phyloP scores from a whole-genome alignment of 768 basidiomycete genomes.

The Psilocybe subaeruginosa region DNA sequence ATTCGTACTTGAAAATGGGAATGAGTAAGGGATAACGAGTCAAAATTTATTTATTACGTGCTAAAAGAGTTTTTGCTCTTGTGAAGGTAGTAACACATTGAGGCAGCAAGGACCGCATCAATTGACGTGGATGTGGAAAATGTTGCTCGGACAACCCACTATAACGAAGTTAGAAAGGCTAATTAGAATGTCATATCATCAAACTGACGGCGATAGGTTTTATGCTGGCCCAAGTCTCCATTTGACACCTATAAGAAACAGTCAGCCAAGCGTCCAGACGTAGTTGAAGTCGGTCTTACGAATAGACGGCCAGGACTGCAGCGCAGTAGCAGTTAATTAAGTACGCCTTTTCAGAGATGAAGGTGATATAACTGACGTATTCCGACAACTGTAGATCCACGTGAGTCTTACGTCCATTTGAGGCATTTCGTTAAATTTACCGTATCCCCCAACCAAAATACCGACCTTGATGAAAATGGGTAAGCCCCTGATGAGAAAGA shows the following conservation, averaged over 20 bases:
- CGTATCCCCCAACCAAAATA: conserved; percentile 37
- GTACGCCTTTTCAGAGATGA: background rate
- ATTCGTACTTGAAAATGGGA: conserved; percentile 24
- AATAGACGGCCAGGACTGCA: conserved; percentile 35
- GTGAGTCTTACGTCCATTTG: background rate
- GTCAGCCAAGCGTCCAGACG: background rate
- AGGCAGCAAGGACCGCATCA: conserved; percentile 38
- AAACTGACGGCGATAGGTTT: conserved; percentile 31
- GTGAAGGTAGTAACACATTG: conserved; percentile 33
- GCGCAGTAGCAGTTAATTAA: background rate
- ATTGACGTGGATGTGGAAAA: conserved; percentile 42
- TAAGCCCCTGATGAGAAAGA: background rate
- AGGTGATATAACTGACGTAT: conserved; percentile 8
- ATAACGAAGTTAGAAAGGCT: background rate
- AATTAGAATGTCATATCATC: background rate
- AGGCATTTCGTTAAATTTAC: conserved; percentile 17
- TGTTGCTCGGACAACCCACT: conserved; percentile 45
- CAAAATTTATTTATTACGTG: conserved; percentile 10
- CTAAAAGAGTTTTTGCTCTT: conserved; percentile 25
- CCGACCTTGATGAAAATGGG: conserved; percentile 23
- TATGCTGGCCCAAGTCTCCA: conserved; percentile 30
- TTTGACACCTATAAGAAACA: conserved; percentile 25
- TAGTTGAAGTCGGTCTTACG: conserved; percentile 24
- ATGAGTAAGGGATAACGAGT: background rate
- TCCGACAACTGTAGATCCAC: conserved; percentile 8